Evolutionary conservation across 352 stramenopile species (phyloP).

Genomic region (Phytopythium cucurbitacearum): DNA sequence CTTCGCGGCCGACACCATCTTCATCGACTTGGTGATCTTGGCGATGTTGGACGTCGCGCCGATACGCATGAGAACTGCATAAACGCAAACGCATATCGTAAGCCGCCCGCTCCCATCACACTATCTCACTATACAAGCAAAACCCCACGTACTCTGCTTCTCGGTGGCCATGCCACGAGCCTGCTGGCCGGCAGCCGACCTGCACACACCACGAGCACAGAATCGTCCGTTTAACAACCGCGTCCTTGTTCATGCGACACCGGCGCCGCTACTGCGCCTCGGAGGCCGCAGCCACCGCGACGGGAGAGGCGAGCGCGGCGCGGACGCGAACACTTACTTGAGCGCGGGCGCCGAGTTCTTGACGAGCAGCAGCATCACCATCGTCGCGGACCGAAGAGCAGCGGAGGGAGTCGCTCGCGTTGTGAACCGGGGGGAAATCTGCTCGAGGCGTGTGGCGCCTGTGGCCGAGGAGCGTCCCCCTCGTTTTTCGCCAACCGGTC

Average conservation of each 20-base stretch:
- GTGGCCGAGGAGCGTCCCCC: conserved; percentile 5
- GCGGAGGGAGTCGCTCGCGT: conserved; percentile 11
- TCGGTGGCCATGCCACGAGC: conserved; percentile 97
- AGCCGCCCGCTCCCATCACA: not conserved
- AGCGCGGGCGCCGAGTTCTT: conserved; percentile 45
- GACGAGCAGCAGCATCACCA: conserved; percentile 47
- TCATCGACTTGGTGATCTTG: conserved; percentile 99
- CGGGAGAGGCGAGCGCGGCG: not conserved
- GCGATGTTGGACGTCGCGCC: conserved; percentile 98
- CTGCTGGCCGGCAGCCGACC: conserved; percentile 55
- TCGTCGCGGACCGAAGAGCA: conserved; percentile 11
- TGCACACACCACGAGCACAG: conserved; percentile 14
- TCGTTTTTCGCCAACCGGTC: not conserved
- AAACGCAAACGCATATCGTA: not conserved
- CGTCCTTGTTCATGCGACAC: not conserved
- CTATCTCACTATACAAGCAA: not conserved
- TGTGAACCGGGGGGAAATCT: conserved; percentile 9
- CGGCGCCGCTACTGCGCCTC: not conserved
- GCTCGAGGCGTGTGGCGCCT: not conserved
- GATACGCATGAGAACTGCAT: conserved; percentile 92
- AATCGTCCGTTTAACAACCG: conserved; percentile 6
- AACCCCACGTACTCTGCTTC: conserved; percentile 92
- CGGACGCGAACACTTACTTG: conserved; percentile 30
- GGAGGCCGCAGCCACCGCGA: not conserved
- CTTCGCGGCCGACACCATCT: conserved; percentile 99